Conservation (phyloP, 192 early-diverging fungal species). For the Backusella morwellensis region DNA sequence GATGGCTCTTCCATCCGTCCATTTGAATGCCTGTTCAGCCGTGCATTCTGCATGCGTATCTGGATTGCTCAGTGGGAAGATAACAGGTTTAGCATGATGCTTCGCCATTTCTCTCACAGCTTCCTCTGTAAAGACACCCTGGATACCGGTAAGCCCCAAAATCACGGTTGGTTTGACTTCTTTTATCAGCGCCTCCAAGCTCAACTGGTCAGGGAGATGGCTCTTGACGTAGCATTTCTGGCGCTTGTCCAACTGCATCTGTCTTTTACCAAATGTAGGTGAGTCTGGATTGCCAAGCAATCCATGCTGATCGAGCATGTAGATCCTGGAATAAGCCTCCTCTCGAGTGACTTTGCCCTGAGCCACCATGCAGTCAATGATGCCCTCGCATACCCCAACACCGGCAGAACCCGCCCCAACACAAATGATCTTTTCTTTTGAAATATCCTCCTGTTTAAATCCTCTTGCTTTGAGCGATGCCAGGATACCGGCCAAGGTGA, state of each 20-base stretch:
- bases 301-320: slow-evolving; percentile 47
- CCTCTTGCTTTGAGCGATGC: slow-evolving; percentile 39
- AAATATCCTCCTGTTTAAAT: slow-evolving; percentile 39
- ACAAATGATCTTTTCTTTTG: slow-evolving; percentile 55
- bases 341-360: slow-evolving; percentile 28
- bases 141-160: slow-evolving; percentile 39
- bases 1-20: slow-evolving; percentile 83
- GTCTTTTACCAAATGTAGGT: not conserved
- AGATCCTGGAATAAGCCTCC: slow-evolving; percentile 44
- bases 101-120: slow-evolving; percentile 62
- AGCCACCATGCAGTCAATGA: slow-evolving; percentile 25
- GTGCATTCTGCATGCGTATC: slow-evolving; percentile 92
- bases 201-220: slow-evolving; percentile 39
- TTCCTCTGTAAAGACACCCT: slow-evolving; percentile 40
- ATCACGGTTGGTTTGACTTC: slow-evolving; percentile 43
- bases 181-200: slow-evolving; percentile 40
- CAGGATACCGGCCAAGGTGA: slow-evolving; percentile 57
- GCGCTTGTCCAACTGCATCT: slow-evolving; percentile 35
- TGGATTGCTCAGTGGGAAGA: slow-evolving; percentile 92
- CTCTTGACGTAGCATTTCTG: slow-evolving; percentile 40
- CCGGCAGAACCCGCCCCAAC: slow-evolving; percentile 65
- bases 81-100: slow-evolving; percentile 76
- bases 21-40: slow-evolving; percentile 85
- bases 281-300: slow-evolving; percentile 36
- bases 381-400: slow-evolving; percentile 51